Evolutionary conservation across 495 filamentous ascomycete genomes (phyloP).

Genomic region (Ramalina intermedia): DNA sequence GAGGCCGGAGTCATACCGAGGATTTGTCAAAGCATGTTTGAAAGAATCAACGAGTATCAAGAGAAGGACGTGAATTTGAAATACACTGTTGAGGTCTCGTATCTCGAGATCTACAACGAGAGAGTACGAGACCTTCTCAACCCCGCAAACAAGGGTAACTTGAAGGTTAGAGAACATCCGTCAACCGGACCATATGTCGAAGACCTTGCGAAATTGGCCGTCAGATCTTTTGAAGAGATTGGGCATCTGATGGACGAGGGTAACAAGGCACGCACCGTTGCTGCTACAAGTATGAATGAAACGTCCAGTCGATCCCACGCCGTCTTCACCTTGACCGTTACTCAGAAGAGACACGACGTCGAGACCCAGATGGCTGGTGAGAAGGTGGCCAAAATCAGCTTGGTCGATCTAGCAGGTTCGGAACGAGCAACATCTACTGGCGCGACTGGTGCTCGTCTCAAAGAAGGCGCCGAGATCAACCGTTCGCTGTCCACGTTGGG

Average conservation of each 20-base stretch:
- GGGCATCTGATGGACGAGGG: conserved; percentile 98
- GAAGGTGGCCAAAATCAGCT: conserved; percentile 92
- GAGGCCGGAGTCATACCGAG: conserved; percentile 94
- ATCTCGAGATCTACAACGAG: conserved; percentile 99
- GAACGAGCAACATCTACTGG: conserved; percentile 93
- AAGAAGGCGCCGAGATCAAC: conserved; percentile 98
- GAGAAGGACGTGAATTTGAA: conserved; percentile 57
- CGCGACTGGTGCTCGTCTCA: conserved; percentile 86
- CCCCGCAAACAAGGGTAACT: conserved; percentile 87
- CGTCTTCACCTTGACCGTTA: conserved; percentile 91
- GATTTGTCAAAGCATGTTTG: conserved; percentile 96
- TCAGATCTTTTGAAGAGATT: conserved; percentile 90
- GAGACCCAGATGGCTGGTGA: conserved; percentile 95
- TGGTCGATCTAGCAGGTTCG: conserved; percentile 95
- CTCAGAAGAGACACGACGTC: conserved; percentile 81
- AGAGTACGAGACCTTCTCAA: conserved; percentile 92
- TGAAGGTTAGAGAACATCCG: conserved; percentile 95
- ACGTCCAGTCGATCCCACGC: conserved; percentile 96
- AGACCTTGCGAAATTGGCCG: conserved; percentile 92
- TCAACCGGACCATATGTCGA: conserved; percentile 97
- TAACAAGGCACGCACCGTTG: conserved; percentile 95
- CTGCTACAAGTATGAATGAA: conserved; percentile 99
- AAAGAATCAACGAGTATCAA: conserved; percentile 62
- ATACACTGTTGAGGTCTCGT: conserved; percentile 95
- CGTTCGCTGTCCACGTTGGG: conserved; percentile 90